A percentile compares a stretch with the other conserved stretches of the same genome.
Evolutionary conservation across 371 early-diverging fungal genomes (phyloP).

Genomic region (Smittium culicis): DNA sequence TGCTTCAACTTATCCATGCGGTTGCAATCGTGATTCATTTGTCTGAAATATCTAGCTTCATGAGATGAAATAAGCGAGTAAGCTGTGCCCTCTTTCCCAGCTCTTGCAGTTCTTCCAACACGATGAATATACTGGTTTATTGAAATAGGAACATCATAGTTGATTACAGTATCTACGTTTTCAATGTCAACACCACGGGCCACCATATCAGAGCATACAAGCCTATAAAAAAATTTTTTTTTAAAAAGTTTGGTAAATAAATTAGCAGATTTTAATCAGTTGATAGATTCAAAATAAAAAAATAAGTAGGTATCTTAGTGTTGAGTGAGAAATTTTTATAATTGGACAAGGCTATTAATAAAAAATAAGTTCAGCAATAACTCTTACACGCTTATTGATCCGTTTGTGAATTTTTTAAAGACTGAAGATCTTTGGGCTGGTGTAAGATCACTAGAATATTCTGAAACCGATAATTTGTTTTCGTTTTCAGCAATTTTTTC

Average conservation of each 20-base stretch:
- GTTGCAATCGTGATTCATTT: neutral
- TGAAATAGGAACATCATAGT: constrained; percentile 82
- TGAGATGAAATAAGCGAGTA: neutral
- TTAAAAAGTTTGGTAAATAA: no score
- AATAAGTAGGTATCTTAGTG: no score
- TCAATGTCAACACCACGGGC: constrained; percentile 93
- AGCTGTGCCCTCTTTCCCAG: constrained; percentile 65
- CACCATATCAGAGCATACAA: constrained; percentile 87
- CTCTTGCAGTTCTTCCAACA: constrained; percentile 96
- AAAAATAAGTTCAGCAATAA: no score
- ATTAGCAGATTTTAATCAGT: no score
- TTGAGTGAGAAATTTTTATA: no score
- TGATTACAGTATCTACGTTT: constrained; percentile 69
- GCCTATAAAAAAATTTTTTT: neutral
- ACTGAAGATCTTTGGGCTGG: constrained; percentile 44
- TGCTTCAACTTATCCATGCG: constrained; percentile 7
- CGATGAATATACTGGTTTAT: constrained; percentile 92
- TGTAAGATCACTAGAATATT: constrained; percentile 72
- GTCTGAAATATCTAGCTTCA: constrained; percentile 9
- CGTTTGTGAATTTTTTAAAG: constrained; percentile 52
- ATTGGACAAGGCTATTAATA: no score
- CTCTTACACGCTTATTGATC: constrained; percentile 43
- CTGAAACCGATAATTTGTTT: constrained; percentile 39
- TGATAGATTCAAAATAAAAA: no score
- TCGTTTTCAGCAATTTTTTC: constrained; percentile 13